phyloP scores from a whole-genome alignment of 345 rosid genomes.

The Pugionium dolabratum region DNA sequence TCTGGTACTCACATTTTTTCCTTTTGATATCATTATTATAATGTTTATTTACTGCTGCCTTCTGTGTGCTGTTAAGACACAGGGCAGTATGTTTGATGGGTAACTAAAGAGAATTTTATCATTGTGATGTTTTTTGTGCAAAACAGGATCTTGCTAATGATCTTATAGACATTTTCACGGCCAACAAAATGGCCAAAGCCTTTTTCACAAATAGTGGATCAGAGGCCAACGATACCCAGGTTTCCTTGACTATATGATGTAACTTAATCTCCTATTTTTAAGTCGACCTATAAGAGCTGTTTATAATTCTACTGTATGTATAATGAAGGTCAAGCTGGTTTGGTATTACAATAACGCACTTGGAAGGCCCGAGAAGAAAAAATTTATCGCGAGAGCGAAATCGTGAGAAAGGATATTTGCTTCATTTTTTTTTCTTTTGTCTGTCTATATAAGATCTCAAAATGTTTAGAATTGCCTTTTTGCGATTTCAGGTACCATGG shows the following conservation, averaged over 20 bases:
- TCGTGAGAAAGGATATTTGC: constrained; percentile 43
- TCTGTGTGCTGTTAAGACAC: neutral
- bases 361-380: constrained; percentile 83
- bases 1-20: constrained; percentile 50
- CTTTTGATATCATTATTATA: neutral
- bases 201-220: constrained; percentile 97
- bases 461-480: constrained; percentile 24
- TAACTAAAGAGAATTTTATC: constrained; percentile 13
- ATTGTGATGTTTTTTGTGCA: constrained; percentile 23
- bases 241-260: constrained; percentile 20
- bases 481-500: constrained; percentile 78
- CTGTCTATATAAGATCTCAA: constrained; percentile 11
- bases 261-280: constrained; percentile 4
- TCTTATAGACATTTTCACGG: constrained; percentile 79
- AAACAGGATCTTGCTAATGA: constrained; percentile 92
- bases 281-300: constrained; percentile 3
- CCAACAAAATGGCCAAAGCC: constrained; percentile 78
- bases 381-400: constrained; percentile 72
- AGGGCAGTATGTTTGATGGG: constrained; percentile 3
- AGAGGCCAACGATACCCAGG: constrained; percentile 98
- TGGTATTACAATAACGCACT: constrained; percentile 92
- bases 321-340: constrained; percentile 76
- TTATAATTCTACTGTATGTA: constrained; percentile 10
- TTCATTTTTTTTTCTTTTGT: neutral
- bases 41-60: neutral